Conservation (phyloP, 1,284 basidiomycete species). For the Sphagnurus paluster region DNA sequence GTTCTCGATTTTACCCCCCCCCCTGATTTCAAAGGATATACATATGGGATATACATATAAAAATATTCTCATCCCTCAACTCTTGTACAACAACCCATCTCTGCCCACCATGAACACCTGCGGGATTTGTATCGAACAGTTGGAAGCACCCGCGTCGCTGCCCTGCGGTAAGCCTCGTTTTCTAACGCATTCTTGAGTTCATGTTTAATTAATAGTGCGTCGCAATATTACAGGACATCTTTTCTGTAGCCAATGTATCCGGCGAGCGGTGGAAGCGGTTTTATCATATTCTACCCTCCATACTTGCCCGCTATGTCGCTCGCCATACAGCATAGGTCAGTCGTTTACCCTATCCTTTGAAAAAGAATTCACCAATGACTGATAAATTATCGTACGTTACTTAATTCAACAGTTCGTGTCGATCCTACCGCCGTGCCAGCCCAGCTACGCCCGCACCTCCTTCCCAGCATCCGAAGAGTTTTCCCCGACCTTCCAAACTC, state of each 20-base stretch:
- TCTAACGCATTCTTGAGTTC: not conserved
- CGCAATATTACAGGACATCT: conserved; percentile 48
- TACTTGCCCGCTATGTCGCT: conserved; percentile 53
- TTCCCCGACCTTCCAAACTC: conserved; percentile 36
- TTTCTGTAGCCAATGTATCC: conserved; percentile 56
- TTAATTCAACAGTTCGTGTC: conserved; percentile 37
- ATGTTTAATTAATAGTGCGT: conserved; percentile 2
- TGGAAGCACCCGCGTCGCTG: conserved; percentile 54
- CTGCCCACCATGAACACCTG: conserved; percentile 43
- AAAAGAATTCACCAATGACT: conserved; percentile 1
- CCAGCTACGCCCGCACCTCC: conserved; percentile 49
- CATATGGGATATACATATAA: too few relatives aligned
- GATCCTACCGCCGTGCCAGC: conserved; percentile 46
- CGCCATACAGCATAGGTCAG: conserved; percentile 48
- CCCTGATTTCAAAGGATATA: too few relatives aligned
- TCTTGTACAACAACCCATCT: not conserved
- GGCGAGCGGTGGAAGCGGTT: conserved; percentile 44
- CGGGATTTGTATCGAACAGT: conserved; percentile 51
- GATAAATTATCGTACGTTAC: conserved; percentile 1
- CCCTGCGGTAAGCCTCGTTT: conserved; percentile 50
- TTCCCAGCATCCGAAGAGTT: conserved; percentile 51
- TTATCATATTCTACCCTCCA: conserved; percentile 46
- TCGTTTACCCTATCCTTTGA: conserved; percentile 7
- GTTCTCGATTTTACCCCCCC: not conserved
- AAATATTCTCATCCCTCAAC: conserved; percentile 7